phyloP scores from a whole-genome alignment of 2,329 filamentous ascomycete genomes.

The Talaromyces sp. region DNA sequence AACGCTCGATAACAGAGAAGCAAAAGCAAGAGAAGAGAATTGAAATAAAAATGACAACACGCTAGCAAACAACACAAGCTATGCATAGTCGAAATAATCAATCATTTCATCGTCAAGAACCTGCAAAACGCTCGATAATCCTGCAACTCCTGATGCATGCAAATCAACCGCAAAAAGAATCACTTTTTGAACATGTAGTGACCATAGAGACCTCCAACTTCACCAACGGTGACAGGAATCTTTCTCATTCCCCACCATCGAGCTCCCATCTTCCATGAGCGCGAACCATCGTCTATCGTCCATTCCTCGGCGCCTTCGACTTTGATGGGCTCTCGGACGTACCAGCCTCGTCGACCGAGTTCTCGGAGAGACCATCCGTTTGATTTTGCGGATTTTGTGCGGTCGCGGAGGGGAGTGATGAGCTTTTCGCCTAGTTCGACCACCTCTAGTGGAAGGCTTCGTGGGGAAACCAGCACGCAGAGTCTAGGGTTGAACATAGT shows the following conservation, averaged over 20 bases:
- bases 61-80: not conserved
- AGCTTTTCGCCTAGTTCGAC: slow-evolving; percentile 71
- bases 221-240: slow-evolving; percentile 55
- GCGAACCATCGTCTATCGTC: slow-evolving; percentile 55
- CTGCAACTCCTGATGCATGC: slow-evolving; percentile 16
- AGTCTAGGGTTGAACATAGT: slow-evolving; percentile 58
- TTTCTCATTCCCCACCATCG: slow-evolving; percentile 82
- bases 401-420: slow-evolving; percentile 63
- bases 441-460: slow-evolving; percentile 69
- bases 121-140: slow-evolving; percentile 19
- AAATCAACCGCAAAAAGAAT: slow-evolving; percentile 24
- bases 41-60: not conserved
- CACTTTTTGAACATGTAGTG: slow-evolving; percentile 60
- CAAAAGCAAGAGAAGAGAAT: not conserved
- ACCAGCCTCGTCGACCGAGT: slow-evolving; percentile 68
- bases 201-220: slow-evolving; percentile 59
- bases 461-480: slow-evolving; percentile 57
- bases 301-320: slow-evolving; percentile 28
- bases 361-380: slow-evolving; percentile 72
- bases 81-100: not conserved
- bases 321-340: slow-evolving; percentile 48
- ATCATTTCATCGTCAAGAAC: slow-evolving; percentile 3
- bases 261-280: slow-evolving; percentile 80
- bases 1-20: not conserved
- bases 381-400: slow-evolving; percentile 53